Conservation (phyloP, 352 stramenopile genomes). For the Pythium aristosporum region DNA sequence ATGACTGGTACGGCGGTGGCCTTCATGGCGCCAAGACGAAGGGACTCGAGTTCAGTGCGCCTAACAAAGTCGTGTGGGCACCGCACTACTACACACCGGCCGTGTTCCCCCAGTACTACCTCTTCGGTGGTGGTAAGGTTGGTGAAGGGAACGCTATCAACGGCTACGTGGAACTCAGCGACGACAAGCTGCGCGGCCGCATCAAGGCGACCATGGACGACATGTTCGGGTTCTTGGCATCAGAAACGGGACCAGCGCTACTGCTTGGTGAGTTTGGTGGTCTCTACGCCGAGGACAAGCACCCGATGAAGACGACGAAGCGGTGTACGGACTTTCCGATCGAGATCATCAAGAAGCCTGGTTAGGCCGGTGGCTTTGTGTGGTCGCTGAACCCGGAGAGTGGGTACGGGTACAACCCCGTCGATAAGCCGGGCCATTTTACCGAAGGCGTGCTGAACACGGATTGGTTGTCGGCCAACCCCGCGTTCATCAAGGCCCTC, state of each 20-base stretch:
- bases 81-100: constrained; percentile 76
- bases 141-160: constrained; percentile 14
- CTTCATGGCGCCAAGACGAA: constrained; percentile 42
- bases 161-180: constrained; percentile 53
- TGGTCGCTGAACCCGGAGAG: constrained; percentile 77
- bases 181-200: constrained; percentile 37
- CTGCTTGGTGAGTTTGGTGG: constrained; percentile 71
- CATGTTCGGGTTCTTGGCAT: constrained; percentile 68
- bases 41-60: constrained; percentile 43
- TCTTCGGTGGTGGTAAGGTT: constrained; percentile 46
- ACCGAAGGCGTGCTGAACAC: constrained; percentile 46
- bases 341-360: constrained; percentile 45
- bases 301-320: constrained; percentile 60
- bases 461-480: constrained; percentile 62
- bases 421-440: constrained; percentile 38
- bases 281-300: constrained; percentile 49
- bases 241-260: constrained; percentile 45
- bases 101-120: constrained; percentile 61
- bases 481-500: constrained; percentile 42
- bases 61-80: constrained; percentile 73
- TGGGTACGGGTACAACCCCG: constrained; percentile 63
- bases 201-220: constrained; percentile 56
- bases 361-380: constrained; percentile 61
- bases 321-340: constrained; percentile 62
- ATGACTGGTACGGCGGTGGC: constrained; percentile 72